Conservation (phyloP, 2,329 filamentous ascomycete species). For the Metarhizium rileyi region DNA sequence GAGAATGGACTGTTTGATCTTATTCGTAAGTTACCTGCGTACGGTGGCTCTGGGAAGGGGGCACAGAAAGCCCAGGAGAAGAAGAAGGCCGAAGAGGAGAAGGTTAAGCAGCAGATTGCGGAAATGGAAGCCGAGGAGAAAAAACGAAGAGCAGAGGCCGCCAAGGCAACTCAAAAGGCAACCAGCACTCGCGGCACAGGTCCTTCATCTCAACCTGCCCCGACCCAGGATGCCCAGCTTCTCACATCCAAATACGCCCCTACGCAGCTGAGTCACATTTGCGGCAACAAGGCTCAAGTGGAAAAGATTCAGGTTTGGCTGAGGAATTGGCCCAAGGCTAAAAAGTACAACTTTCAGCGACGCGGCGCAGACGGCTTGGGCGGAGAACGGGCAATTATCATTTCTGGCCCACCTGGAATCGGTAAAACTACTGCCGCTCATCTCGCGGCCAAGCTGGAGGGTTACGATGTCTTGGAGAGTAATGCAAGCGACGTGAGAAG, state of each 20-base stretch:
- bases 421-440: conserved; percentile 97
- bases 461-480: conserved; percentile 87
- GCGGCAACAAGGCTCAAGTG: conserved; percentile 84
- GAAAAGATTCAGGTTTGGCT: conserved; percentile 89
- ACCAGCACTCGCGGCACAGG: conserved; percentile 20
- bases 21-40: conserved; percentile 69
- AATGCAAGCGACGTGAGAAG: conserved; percentile 94
- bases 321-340: conserved; percentile 66
- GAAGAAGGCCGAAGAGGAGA: conserved; percentile 73
- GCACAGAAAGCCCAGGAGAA: conserved; percentile 81
- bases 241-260: conserved; percentile 97
- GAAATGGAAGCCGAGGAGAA: conserved; percentile 82
- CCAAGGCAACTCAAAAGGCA: conserved; percentile 37
- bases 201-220: conserved; percentile 27
- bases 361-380: conserved; percentile 79
- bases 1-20: conserved; percentile 86
- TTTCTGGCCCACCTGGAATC: conserved; percentile 91
- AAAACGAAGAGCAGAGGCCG: conserved; percentile 41
- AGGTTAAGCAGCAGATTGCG: conserved; percentile 67
- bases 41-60: conserved; percentile 79
- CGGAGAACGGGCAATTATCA: conserved; percentile 77
- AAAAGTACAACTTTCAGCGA: conserved; percentile 72
- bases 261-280: conserved; percentile 74
- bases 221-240: conserved; percentile 49
- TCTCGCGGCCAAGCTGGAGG: conserved; percentile 83